Conservation (phyloP, 441 rosid genomes). For the Pelargonium hybrid region DNA sequence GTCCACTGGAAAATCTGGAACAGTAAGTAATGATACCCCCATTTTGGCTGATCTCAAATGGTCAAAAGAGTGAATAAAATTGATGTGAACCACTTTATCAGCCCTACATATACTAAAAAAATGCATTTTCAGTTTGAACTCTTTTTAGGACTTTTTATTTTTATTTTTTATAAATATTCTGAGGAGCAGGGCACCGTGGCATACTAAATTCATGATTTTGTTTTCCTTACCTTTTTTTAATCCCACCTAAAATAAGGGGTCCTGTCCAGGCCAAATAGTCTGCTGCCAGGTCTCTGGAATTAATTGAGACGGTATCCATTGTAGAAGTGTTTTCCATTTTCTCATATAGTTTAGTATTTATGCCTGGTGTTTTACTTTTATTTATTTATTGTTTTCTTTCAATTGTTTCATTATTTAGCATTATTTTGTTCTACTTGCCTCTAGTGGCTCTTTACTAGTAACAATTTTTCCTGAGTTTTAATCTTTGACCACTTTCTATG, state of each 20-base stretch:
- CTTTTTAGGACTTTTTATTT: not conserved
- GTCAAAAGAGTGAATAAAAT: not conserved
- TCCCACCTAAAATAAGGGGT: not conserved
- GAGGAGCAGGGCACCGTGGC: not conserved
- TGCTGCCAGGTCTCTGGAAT: not conserved
- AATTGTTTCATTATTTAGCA: not conserved
- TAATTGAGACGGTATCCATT: not conserved
- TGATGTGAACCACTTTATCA: not conserved
- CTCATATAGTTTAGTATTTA: not conserved
- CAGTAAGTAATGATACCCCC: slow-evolving; percentile 27
- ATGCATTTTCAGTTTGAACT: not conserved
- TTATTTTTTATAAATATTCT: not conserved
- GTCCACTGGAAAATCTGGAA: slow-evolving; percentile 73
- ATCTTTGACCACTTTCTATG: not conserved
- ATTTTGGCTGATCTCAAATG: not conserved
- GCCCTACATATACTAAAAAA: not conserved
- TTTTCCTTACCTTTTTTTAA: not conserved
- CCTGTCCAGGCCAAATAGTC: not conserved
- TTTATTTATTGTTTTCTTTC: not conserved
- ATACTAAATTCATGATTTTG: not conserved
- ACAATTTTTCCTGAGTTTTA: not conserved
- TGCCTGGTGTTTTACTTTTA: not conserved
- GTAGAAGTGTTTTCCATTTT: not conserved
- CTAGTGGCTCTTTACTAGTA: not conserved
- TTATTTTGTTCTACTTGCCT: not conserved